phyloP scores from a whole-genome alignment of 257 asterid genomes.

The Voacanga thouarsii region DNA sequence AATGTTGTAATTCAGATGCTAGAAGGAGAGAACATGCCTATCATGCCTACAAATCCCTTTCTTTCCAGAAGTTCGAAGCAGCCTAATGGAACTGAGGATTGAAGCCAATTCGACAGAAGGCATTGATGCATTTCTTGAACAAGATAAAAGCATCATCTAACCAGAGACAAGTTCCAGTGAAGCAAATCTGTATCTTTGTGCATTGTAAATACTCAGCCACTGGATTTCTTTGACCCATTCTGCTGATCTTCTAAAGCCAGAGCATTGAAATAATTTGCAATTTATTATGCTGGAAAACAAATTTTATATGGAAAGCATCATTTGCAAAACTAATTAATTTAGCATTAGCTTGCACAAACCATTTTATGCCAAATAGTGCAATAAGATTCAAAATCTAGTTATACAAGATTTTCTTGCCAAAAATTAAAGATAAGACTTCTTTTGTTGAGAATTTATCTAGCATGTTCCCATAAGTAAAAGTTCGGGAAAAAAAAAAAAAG shows the following conservation, averaged over 20 bases:
- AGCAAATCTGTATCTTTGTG: neutral
- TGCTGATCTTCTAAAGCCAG: neutral
- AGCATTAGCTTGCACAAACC: neutral
- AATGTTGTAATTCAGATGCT: slow-evolving; percentile 33
- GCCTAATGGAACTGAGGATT: neutral
- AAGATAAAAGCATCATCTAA: neutral
- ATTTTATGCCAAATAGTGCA: neutral
- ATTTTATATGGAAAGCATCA: neutral
- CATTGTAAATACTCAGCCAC: neutral
- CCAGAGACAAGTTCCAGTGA: neutral
- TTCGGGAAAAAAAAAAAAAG: too few species aligned
- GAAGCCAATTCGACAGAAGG: neutral
- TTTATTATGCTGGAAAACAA: neutral
- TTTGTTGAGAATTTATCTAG: neutral
- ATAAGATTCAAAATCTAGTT: neutral
- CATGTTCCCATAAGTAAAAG: neutral
- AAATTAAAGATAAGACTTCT: neutral
- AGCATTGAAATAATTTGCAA: neutral
- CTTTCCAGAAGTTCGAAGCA: slow-evolving; percentile 2
- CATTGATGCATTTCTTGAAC: neutral
- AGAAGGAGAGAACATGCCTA: slow-evolving; percentile 22
- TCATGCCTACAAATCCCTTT: slow-evolving; percentile 30
- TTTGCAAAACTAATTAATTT: neutral
- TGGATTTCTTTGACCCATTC: neutral
- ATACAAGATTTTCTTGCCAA: neutral